Evolutionary conservation across 2,329 filamentous ascomycete genomes (phyloP), one percentile per base, ranked within the genome.

Genomic region (Neonectria coccinea): DNA sequence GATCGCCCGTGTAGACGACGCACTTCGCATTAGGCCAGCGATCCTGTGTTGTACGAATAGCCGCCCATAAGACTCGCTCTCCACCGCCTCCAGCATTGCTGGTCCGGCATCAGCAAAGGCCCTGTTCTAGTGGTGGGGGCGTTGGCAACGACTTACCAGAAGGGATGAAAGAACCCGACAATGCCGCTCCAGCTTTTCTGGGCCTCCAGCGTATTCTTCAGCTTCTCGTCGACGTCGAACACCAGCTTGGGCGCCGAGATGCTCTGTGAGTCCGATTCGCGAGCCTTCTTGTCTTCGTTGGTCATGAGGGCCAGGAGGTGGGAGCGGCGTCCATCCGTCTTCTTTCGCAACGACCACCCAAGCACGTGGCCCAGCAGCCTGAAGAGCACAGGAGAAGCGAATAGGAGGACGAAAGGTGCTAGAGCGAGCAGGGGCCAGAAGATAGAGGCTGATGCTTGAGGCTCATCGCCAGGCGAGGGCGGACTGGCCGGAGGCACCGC

Each of bases 51-150:
- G 95, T 93, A 65, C 93, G 89, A 65, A 99, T 92, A 11, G 96
- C 96, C 60, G 94, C 95, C 93, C 97, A 99, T 27, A 99, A 88
- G 47, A 99, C 96, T 77, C 96, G 87, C 81, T 99, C 96, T 67
- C 96, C 96, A 65, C 96, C 96, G 29, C 96, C 96, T 59, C 96
- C 96, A 55, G 96, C 96, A 82, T 99, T 98, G 80, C 92, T 96
- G 56, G 20, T 25, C 33, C 20, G 16, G 41, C 27, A 52, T 73
- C 51, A 71, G 69, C 54, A n/a, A 33, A 44, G 18, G 31, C 39
- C 54, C 42, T 36, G 20, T 33, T 56, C 27, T n/a, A 62, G 31
- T 51, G 14, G 27, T n/a, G 47, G 42, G 31, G 25, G 54, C 11
- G 27, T 33, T 9, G 50, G 56, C 25, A 61, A 31, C 7, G 36